Base-by-base conservation (phyloP, 176 grass and related monocot genomes). In the Puya raimondii region DNA sequence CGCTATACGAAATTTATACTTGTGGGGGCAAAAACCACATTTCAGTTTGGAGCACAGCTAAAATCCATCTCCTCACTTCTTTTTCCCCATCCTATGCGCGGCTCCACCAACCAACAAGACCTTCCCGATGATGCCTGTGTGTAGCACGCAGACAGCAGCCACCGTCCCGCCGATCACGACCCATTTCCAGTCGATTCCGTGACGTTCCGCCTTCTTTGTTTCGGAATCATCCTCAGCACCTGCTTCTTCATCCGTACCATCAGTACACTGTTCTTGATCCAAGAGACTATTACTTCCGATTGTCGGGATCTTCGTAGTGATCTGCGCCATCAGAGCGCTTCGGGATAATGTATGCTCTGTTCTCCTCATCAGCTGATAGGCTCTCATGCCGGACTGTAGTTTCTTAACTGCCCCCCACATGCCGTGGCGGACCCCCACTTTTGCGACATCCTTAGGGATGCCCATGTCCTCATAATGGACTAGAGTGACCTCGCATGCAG, bases 331-430 rank as follows among this genome's bases (percentile, higher is more conserved):
- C 5, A 79, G 67, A 29, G 84, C 72, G 16, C 79, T 83, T 33
- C 70, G 77, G 33, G 93, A 97, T 27, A 79, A 72, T 64, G 69
- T 74, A 51, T 64, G 72, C 29, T 87, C 88, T 50, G 73, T 51
- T 48, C 48, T 56, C 68, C 84, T 86, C 63, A 78, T 80, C 59
- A 78, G 67, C 77, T 99, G 94, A 66, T 99, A 99, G 4, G 82
- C 79, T 82, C 94, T 84, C 70, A 99, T 85, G 11, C 94, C 94
- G 1, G 87, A 85, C 53, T 99, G 94, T 63, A 99, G 74, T 68
- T 84, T 99, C 74, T 93, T 90, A 12, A 99, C 89, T 64, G 94
- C 94, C 69, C 89, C 89, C 94, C 94, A 99, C 94, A 99, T 99
- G 20, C 95, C 90, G 1, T 99, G 95, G 16, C 90, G 95, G 23